Evolutionary conservation across 768 basidiomycete genomes (phyloP).

Genomic region (Lactarius evosmus): DNA sequence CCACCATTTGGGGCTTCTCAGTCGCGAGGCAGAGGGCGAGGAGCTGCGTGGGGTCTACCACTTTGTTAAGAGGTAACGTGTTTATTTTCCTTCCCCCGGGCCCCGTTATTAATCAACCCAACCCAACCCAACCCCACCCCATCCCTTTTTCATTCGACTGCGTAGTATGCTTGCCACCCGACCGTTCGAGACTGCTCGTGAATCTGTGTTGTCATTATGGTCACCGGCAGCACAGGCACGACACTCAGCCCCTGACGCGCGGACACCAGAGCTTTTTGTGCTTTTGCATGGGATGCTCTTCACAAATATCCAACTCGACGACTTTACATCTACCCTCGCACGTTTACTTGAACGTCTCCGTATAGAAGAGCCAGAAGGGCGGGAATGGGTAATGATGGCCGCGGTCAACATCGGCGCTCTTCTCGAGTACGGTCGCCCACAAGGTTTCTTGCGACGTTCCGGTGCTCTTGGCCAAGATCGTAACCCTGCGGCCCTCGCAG

Average conservation of each 20-base stretch:
- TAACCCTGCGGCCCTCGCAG: slow-evolving; percentile 35
- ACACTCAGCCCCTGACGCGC: slow-evolving; percentile 72
- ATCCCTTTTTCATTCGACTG: background rate
- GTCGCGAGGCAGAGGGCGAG: slow-evolving; percentile 77
- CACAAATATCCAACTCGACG: slow-evolving; percentile 91
- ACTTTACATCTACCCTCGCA: slow-evolving; percentile 76
- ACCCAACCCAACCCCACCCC: too few relatives aligned
- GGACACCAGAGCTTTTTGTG: slow-evolving; percentile 76
- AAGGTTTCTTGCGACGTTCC: slow-evolving; percentile 63
- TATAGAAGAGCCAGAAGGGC: slow-evolving; percentile 75
- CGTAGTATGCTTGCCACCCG: slow-evolving; percentile 87
- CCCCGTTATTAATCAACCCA: slow-evolving; percentile 5
- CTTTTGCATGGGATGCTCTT: slow-evolving; percentile 96
- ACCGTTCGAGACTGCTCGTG: slow-evolving; percentile 83
- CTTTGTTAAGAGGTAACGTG: slow-evolving; percentile 83
- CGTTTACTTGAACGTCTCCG: slow-evolving; percentile 84
- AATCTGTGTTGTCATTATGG: slow-evolving; percentile 89
- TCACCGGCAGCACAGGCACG: slow-evolving; percentile 68
- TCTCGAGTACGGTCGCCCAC: slow-evolving; percentile 82
- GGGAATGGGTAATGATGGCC: slow-evolving; percentile 98
- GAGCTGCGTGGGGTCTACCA: slow-evolving; percentile 88
- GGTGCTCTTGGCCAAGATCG: slow-evolving; percentile 44
- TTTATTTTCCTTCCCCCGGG: slow-evolving; percentile 2
- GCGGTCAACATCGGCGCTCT: slow-evolving; percentile 76
- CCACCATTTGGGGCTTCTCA: slow-evolving; percentile 87